phyloP scores from a whole-genome alignment of 2,329 filamentous ascomycete genomes.

The Epichloe hybrida region DNA sequence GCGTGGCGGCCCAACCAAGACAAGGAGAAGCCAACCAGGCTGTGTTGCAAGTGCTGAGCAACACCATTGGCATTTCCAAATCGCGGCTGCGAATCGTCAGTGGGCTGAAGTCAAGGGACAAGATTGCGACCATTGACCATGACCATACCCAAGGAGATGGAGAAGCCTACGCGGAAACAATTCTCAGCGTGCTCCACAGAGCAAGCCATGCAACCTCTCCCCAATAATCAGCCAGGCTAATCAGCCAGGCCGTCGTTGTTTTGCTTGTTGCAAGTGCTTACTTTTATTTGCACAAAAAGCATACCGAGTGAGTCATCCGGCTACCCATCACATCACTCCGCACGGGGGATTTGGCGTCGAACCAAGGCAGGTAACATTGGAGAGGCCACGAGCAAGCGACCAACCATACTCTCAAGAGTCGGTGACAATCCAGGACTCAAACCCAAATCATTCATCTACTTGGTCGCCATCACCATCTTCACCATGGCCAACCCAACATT shows the following conservation, averaged over 20 bases:
- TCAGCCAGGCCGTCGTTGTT: neutral
- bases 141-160: conserved; percentile 17
- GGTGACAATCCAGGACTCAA: no score
- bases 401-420: no score
- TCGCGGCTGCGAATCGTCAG: conserved; percentile 48
- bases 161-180: conserved; percentile 12
- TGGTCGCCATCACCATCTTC: no score
- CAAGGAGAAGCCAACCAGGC: conserved; percentile 59
- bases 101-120: conserved; percentile 51
- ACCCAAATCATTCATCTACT: no score
- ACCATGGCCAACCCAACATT: conserved; percentile 10
- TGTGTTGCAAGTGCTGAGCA: conserved; percentile 47
- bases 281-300: no score
- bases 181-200: conserved; percentile 16
- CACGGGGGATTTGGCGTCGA: no score
- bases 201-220: conserved; percentile 8
- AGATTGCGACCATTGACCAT: conserved; percentile 37
- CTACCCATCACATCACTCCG: no score
- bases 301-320: neutral
- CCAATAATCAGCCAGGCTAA: no score
- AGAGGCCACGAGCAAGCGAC: no score
- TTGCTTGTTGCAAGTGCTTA: no score
- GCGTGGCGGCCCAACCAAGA: conserved; percentile 49
- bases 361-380: no score
- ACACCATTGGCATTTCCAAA: conserved; percentile 46